Conservation (phyloP, 2,329 filamentous ascomycete genomes). For the Colletotrichum scovillei region DNA sequence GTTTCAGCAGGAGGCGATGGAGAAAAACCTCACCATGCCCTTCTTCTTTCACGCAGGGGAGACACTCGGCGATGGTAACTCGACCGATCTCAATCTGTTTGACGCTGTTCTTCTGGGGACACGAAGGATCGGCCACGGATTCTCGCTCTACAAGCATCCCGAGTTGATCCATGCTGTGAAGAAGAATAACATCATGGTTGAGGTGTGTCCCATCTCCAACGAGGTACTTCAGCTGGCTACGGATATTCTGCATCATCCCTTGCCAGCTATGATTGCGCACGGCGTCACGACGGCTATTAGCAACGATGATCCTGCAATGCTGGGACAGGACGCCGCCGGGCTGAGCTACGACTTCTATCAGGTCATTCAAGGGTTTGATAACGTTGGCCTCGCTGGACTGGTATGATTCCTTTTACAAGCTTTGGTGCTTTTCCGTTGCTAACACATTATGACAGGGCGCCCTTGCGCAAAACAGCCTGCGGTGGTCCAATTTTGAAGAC, state of each 20-base stretch:
- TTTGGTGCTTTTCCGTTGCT: neutral
- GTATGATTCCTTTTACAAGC: neutral
- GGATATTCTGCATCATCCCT: constrained; percentile 4
- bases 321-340: constrained; percentile 55
- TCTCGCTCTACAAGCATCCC: neutral
- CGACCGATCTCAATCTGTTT: neutral
- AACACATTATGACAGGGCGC: neutral
- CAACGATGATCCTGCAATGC: constrained; percentile 91
- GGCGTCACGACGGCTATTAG: constrained; percentile 86
- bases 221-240: constrained; percentile 66
- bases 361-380: constrained; percentile 44
- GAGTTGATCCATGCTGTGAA: neutral
- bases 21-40: neutral
- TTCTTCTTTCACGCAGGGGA: neutral
- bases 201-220: neutral
- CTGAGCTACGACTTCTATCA: constrained; percentile 70
- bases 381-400: neutral
- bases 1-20: neutral
- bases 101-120: neutral
- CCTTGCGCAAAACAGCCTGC: neutral
- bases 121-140: neutral
- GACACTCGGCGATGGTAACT: neutral
- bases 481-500: neutral
- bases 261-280: constrained; percentile 72
- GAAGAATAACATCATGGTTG: neutral